Evolutionary conservation across 164 flowering plant species (phyloP).

Genomic region (Magnolia changhungtana): DNA sequence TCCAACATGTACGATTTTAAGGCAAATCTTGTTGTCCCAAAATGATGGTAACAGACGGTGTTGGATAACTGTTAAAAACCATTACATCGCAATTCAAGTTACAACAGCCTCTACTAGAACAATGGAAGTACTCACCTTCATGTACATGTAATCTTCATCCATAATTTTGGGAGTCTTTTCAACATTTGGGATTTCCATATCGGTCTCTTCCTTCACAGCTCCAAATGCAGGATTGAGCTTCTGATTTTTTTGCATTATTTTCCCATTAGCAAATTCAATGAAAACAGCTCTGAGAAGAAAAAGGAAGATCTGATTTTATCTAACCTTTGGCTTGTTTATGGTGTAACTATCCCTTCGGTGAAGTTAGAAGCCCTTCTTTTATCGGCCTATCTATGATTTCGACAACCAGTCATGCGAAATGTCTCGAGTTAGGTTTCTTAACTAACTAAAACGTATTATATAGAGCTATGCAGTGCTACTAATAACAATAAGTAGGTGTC

Average conservation of each 20-base stretch:
- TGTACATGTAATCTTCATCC: slow-evolving; percentile 61
- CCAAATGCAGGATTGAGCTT: slow-evolving; percentile 37
- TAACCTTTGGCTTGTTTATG: slow-evolving; percentile 55
- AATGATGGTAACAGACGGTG: too few species aligned
- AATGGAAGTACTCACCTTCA: slow-evolving; percentile 48
- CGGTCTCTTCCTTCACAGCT: slow-evolving; percentile 71
- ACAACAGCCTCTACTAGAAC: neutral
- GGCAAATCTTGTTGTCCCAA: too few species aligned
- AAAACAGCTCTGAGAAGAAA: neutral
- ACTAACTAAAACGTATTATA: neutral
- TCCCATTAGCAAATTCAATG: neutral
- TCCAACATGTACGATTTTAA: too few species aligned
- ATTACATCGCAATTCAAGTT: neutral
- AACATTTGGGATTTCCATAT: slow-evolving; percentile 18
- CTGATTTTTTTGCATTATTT: slow-evolving; percentile 24
- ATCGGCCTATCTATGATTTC: slow-evolving; percentile 77
- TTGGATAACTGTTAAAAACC: too few species aligned
- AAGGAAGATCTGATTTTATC: neutral
- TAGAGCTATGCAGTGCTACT: neutral
- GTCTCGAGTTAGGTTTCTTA: neutral
- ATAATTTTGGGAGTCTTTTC: slow-evolving; percentile 25
- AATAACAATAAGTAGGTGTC: too few species aligned
- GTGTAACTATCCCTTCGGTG: slow-evolving; percentile 49
- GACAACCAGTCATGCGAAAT: slow-evolving; percentile 15
- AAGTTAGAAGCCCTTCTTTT: slow-evolving; percentile 52